Evolutionary conservation across 768 basidiomycete species (phyloP).

Genomic region (Auriscalpium orientale): DNA sequence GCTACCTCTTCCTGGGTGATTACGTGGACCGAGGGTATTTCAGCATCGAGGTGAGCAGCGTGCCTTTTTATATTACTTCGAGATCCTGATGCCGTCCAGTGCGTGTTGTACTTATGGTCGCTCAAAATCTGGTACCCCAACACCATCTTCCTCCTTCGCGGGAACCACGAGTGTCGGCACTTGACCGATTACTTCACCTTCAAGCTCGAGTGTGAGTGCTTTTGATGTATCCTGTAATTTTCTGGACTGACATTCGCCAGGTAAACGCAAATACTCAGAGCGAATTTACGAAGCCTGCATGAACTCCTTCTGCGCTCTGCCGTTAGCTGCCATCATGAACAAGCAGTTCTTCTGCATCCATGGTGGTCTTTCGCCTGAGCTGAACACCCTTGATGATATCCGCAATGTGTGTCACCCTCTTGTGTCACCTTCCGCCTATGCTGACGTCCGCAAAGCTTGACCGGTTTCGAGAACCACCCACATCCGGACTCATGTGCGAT

Average conservation of each 20-base stretch:
- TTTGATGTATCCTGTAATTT: background rate
- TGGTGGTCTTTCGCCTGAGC: slow-evolving; percentile 91
- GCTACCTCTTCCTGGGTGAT: slow-evolving; percentile 70
- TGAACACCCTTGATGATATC: slow-evolving; percentile 93
- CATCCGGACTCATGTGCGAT: slow-evolving; percentile 96
- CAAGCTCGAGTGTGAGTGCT: slow-evolving; percentile 86
- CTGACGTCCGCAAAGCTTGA: slow-evolving; percentile 55
- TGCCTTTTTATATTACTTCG: background rate
- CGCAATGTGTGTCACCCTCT: slow-evolving; percentile 51
- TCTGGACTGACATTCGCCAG: slow-evolving; percentile 30
- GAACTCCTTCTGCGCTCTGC: slow-evolving; percentile 94
- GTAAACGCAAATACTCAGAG: slow-evolving; percentile 98
- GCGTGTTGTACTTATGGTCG: slow-evolving; percentile 95
- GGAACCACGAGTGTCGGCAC: slow-evolving; percentile 98
- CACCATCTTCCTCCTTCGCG: slow-evolving; percentile 91
- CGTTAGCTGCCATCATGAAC: slow-evolving; percentile 97
- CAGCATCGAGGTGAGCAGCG: slow-evolving; percentile 49
- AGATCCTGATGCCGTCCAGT: slow-evolving; percentile 40
- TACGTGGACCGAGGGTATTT: slow-evolving; percentile 75
- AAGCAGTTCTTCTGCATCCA: slow-evolving; percentile 99
- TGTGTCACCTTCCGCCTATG: background rate
- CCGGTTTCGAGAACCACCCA: slow-evolving; percentile 97
- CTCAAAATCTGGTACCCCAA: slow-evolving; percentile 99
- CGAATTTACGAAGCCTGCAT: slow-evolving; percentile 95
- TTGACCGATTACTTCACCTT: slow-evolving; percentile 99